These are phyloP conservation scores for Yamadazyma oceani DNA, from an alignment of 1,139 yeast genomes.

Conservation along the genomic window DNA sequence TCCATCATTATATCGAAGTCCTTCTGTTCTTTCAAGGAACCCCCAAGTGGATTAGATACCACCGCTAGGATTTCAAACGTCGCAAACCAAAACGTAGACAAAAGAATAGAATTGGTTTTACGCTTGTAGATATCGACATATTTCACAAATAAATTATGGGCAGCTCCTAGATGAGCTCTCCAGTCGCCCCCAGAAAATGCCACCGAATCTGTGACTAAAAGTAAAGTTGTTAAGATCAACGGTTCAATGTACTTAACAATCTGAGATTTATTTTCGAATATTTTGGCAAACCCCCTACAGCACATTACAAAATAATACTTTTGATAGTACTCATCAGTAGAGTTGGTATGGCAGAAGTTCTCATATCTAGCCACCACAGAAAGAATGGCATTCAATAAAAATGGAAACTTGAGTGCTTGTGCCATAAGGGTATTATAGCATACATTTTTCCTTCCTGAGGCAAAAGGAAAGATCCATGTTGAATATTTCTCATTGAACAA, in stretches of 20 bases:
- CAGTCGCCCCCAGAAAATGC: constrained; percentile 17
- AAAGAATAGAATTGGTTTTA: constrained; percentile 12
- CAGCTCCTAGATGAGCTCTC: constrained; percentile 20
- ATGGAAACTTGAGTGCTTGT: constrained; percentile 16
- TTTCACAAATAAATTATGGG: constrained; percentile 18
- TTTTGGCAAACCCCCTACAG: constrained; percentile 15
- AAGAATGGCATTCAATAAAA: constrained; percentile 17
- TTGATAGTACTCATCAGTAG: constrained; percentile 13
- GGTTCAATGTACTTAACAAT: constrained; percentile 16
- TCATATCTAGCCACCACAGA: constrained; percentile 19
- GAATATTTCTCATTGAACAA: constrained; percentile 19
- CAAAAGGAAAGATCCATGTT: constrained; percentile 19
- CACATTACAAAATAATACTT: constrained; percentile 13
- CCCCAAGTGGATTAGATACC: constrained; percentile 20
- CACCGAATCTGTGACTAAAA: constrained; percentile 20
- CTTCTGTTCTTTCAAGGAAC: constrained; percentile 14
- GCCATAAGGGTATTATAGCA: constrained; percentile 15
- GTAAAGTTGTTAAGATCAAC: constrained; percentile 17
- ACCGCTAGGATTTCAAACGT: constrained; percentile 21
- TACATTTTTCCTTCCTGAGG: constrained; percentile 17
- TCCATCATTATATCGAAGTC: constrained; percentile 16
- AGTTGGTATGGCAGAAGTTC: constrained; percentile 9
- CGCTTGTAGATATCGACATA: constrained; percentile 14
- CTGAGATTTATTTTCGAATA: constrained; percentile 12
- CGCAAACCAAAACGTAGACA: constrained; percentile 21